Base-by-base conservation (phyloP, 1,284 basidiomycete species). In the Malassezia nana region DNA sequence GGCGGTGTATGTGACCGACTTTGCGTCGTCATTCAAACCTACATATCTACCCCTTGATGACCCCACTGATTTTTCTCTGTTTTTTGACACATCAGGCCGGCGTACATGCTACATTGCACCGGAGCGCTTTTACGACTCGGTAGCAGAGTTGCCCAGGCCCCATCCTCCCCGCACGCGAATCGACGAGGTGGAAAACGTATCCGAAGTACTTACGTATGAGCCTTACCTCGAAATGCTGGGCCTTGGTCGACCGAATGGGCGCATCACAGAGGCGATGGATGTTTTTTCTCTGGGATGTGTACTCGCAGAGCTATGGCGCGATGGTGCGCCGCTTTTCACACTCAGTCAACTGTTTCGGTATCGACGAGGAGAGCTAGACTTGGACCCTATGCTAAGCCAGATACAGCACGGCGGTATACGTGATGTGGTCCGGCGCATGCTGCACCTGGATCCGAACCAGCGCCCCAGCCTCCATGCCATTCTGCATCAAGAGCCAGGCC, bases 321-420 rank as follows among this genome's bases (percentile, higher is more conserved):
- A 99, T 71, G 94, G 94, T 0, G 83, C 87, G 0, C 87, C 88
- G 1, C 80, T 94, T 32, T 98, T 98, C 77, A 92, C 88, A 0
- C 79, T 98, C 41, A 89, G 87, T 68, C 92, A 96, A 72, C 78
- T 99, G 47, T 96, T 89, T 80, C 91, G 92, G 73, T 99, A 94
- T 66, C 79, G 89, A 20, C 84, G 86, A 62, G 87, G 87, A 2
- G 85, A 90, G 62, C 81, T 86, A 54, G 84, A 81, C 50, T 80
- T 92, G 3, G 86, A 91, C 41, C 75, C 79, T 0, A 83, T 86
- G 46, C 77, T 99, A 24, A 77, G 80, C 26, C 78, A 81, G 29
- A 85, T 98, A 43, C 86, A 86, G 30, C 89, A 96, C 64, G 79
- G 79, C 6, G 82, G 83, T 33, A 83, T 96, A 33, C 79, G 84